Evolutionary conservation across 192 early-diverging fungal genomes (phyloP).

Genomic region (Borealophlyctis nickersoniae): DNA sequence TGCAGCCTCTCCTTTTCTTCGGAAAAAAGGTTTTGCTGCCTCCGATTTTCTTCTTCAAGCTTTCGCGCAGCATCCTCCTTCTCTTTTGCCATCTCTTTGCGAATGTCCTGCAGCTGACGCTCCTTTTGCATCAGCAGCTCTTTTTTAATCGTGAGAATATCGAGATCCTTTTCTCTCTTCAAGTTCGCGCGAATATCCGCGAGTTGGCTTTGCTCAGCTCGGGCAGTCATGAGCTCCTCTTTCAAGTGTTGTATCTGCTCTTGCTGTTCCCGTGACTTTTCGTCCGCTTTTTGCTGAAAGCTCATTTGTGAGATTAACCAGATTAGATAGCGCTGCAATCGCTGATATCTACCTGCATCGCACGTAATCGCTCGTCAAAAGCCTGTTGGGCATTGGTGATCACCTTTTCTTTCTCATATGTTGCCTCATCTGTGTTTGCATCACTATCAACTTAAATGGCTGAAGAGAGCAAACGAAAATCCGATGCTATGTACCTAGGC

Average conservation of each 20-base stretch:
- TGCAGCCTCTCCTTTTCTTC: slow-evolving; percentile 15
- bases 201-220: slow-evolving; percentile 25
- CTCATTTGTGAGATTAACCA: neutral
- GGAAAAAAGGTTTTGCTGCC: neutral
- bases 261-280: neutral
- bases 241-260: neutral
- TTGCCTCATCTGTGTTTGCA: neutral
- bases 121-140: slow-evolving; percentile 46
- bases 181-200: slow-evolving; percentile 33
- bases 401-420: neutral
- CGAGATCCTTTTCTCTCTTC: slow-evolving; percentile 45
- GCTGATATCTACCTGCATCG: neutral
- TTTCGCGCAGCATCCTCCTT: slow-evolving; percentile 10
- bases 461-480: too few species aligned
- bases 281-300: neutral
- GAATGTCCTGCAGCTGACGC: slow-evolving; percentile 33
- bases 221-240: slow-evolving; percentile 4
- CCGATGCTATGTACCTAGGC: slow-evolving; percentile 7
- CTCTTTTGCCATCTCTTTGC: slow-evolving; percentile 23
- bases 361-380: neutral
- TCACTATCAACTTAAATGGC: neutral
- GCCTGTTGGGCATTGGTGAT: neutral
- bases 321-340: neutral
- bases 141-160: slow-evolving; percentile 42
- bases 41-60: slow-evolving; percentile 15